Percentiles rank a stretch among this genome's conserved stretches.
phyloP scores from a whole-genome alignment of 1,139 yeast species.

The Pichia norvegensis region DNA sequence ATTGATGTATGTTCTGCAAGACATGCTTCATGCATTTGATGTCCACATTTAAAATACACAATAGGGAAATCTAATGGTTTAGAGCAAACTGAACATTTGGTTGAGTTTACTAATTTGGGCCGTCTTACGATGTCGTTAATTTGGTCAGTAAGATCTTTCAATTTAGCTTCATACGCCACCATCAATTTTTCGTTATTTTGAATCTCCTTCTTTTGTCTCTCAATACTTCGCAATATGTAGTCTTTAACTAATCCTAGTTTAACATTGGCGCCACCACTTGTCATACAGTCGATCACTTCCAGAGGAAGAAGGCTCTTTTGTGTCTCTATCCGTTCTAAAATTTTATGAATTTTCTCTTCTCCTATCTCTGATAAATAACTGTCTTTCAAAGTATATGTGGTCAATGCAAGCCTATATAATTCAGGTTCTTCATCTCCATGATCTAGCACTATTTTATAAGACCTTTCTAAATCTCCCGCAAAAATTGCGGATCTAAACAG shows the following conservation, averaged over 20 bases:
- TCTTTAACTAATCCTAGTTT: constrained; percentile 57
- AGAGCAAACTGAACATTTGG: constrained; percentile 59
- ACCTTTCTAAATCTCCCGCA: constrained; percentile 48
- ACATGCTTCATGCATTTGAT: constrained; percentile 82
- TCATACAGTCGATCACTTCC: constrained; percentile 64
- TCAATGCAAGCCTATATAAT: constrained; percentile 58
- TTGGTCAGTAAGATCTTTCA: constrained; percentile 45
- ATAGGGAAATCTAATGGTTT: constrained; percentile 69
- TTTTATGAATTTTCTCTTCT: constrained; percentile 39
- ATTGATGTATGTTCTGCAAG: constrained; percentile 26
- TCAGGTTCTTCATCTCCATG: constrained; percentile 59
- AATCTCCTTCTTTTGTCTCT: constrained; percentile 57
- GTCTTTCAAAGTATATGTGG: constrained; percentile 54
- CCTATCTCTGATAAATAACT: constrained; percentile 48
- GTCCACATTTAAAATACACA: constrained; percentile 79
- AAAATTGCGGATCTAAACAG: constrained; percentile 58
- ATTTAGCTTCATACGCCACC: constrained; percentile 61
- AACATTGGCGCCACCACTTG: constrained; percentile 61
- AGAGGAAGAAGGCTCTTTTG: constrained; percentile 60
- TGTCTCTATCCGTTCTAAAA: constrained; percentile 48
- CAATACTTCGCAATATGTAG: constrained; percentile 56
- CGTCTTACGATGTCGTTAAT: constrained; percentile 46
- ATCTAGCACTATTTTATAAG: constrained; percentile 48
- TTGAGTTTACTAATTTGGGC: constrained; percentile 57
- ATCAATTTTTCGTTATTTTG: constrained; percentile 60